phyloP scores from a whole-genome alignment of 352 stramenopile genomes.

The Phytophthora boehmeriae region DNA sequence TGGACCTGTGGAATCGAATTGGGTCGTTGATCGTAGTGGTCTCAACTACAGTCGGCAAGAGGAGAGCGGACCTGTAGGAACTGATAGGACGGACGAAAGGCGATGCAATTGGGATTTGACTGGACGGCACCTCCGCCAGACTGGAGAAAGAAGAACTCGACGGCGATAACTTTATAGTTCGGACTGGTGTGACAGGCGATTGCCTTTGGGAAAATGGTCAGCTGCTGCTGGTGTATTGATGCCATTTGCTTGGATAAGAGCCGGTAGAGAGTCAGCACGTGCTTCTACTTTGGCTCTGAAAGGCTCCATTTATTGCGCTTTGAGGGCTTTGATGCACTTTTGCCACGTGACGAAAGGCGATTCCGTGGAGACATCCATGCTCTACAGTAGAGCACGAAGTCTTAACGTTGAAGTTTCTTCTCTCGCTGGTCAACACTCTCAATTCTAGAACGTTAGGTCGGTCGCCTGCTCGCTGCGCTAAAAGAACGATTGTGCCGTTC shows the following conservation, averaged over 20 bases:
- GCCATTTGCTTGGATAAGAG: neutral
- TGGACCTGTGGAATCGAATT: neutral
- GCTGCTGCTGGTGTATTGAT: neutral
- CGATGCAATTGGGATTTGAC: neutral
- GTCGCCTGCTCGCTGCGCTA: too few relatives aligned
- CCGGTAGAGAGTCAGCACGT: slow-evolving; percentile 1
- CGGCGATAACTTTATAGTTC: too few relatives aligned
- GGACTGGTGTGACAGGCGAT: neutral
- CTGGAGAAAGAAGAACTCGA: slow-evolving; percentile 1
- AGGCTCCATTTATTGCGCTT: too few relatives aligned
- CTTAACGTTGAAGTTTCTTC: slow-evolving; percentile 1
- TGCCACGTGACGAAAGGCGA: too few relatives aligned
- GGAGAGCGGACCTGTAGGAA: neutral
- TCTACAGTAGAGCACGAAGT: too few relatives aligned
- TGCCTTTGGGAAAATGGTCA: neutral
- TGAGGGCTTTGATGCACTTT: too few relatives aligned
- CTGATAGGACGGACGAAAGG: neutral
- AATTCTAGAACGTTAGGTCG: too few relatives aligned
- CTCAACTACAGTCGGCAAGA: neutral
- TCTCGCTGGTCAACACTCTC: neutral
- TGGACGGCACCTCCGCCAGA: neutral
- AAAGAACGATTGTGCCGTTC: too few relatives aligned
- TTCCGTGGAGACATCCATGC: too few relatives aligned
- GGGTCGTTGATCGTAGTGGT: neutral
- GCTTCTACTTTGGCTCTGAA: too few relatives aligned